Evolutionary conservation across 768 basidiomycete genomes (phyloP), one percentile per base, ranked within the genome.

Genomic region (Candolleomyces eurysporus): DNA sequence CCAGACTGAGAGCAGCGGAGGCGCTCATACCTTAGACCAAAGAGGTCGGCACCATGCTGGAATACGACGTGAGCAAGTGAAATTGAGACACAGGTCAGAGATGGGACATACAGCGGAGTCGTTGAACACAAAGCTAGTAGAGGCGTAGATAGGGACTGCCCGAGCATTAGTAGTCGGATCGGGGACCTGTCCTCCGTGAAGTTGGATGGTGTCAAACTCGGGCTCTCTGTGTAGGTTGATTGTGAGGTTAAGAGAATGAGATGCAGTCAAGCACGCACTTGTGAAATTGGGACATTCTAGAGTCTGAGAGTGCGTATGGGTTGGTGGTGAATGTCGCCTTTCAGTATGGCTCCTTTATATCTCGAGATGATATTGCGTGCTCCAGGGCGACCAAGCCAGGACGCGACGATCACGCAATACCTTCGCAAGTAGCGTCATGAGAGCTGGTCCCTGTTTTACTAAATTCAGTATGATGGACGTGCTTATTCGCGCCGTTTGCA

Each of bases 181-280:
- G 9, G 82, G 80, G 14, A 72, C 73, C 63, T 91, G 87, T 1
- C 91, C 91, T 17, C 85, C 91, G 68, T 93, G 91, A 8, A 92
- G 78, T 71, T 91, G 89, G 48, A 92, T 77, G 0, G 90, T 92
- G 66, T 92, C 90, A 65, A 91, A 91, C 67, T 90, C 87, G 51
- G 88, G 88, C 66, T 78, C 76, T 72, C 82, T 82, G 46, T 3
- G 8, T 26, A 26, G n/a, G 42, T 43, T 5, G n/a, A 11, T n/a
- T 11, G n/a, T n/a, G 42, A 13, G 42, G 11, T 43, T 43, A 13
- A 13, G 42, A n/a, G n/a, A 43, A 43, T 11, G 13, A 43, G 42
- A 43, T n/a, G 42, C 42, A 43, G 5, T 13, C 5, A 8, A 14
- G 11, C 7, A 52, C 51, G 19, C 19, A 52, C 51, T 52, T 52